Evolutionary conservation across 106 monocot species (phyloP), one percentile per base, ranked within the genome.

Genomic region (Phalaenopsis aphrodite): DNA sequence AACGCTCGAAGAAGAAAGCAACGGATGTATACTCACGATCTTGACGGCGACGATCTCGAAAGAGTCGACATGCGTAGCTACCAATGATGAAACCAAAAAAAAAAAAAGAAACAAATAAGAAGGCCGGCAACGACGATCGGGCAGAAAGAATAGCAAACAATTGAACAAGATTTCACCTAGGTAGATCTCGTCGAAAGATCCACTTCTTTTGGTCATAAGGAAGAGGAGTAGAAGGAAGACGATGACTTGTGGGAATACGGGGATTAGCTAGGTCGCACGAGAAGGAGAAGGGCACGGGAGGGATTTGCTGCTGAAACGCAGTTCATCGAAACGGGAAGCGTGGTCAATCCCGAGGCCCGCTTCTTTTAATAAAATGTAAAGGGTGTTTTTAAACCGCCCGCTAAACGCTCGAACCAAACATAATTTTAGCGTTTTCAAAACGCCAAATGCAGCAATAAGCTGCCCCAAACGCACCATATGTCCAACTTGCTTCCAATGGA

Each of bases 41-140:
- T 97, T 97, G 72, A 90, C 96, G 6, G 96, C 94, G 64, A 94
- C 90, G 83, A 92, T 97, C 90, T 94, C 94, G 74, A 87, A 94
- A 64, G 96, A 91, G 80, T 89, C 92, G 24, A 94, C 87, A 69
- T 97, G 94, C 36, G 94, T 90, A 5, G 96, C 96, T 97, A 90
- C 64, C 78, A 58, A 77, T 79, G 57, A 80, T 41, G 48, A 76
- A 49, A 49, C 45, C 38, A 72, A 67, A 52, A 30, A 30, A 30
- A 30, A 30, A 30, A 30, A 30, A 30, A 30, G 30, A n/a, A 42
- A 61, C 55, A 55, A 67, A 48, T 64, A 2, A 52, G 49, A 47
- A 48, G 21, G 45, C n/a, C 21, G 37, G n/a, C 81, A 78, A 46
- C 38, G 36, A 75, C 18, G 47, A 58, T 14, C 5, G 24, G 16